phyloP scores from a whole-genome alignment of 1,284 basidiomycete genomes.

The Anthracocystis walkeri region DNA sequence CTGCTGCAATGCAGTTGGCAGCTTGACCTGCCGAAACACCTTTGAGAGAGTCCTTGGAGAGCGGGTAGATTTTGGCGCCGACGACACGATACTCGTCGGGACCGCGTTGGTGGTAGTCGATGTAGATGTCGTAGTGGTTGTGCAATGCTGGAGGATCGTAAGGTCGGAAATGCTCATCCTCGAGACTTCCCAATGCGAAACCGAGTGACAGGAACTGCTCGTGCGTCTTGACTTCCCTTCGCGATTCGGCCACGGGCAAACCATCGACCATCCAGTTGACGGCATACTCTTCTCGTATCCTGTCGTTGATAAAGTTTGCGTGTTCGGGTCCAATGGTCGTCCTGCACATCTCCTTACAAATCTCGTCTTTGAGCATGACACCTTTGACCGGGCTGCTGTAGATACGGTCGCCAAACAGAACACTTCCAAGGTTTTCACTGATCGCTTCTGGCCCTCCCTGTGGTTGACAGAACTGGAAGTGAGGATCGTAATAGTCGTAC shows the following conservation, averaged over 20 bases:
- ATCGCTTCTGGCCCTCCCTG: constrained; percentile 80
- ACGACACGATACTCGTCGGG: constrained; percentile 66
- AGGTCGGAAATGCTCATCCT: constrained; percentile 69
- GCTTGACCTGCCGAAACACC: constrained; percentile 20
- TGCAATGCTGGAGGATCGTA: constrained; percentile 62
- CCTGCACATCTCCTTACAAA: constrained; percentile 83
- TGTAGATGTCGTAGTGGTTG: constrained; percentile 68
- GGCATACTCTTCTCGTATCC: constrained; percentile 91
- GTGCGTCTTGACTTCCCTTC: constrained; percentile 66
- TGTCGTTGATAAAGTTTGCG: constrained; percentile 88
- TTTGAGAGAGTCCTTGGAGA: constrained; percentile 53
- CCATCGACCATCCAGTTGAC: constrained; percentile 96
- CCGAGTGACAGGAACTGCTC: constrained; percentile 74
- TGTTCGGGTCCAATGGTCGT: constrained; percentile 78
- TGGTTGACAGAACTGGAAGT: constrained; percentile 88
- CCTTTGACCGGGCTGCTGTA: constrained; percentile 89
- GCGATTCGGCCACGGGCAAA: constrained; percentile 79
- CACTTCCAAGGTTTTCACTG: constrained; percentile 89
- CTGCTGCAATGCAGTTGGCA: constrained; percentile 51
- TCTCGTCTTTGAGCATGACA: constrained; percentile 78
- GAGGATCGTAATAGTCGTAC: constrained; percentile 84
- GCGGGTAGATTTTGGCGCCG: constrained; percentile 65
- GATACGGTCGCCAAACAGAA: constrained; percentile 95
- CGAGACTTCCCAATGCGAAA: constrained; percentile 68
- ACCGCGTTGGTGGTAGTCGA: constrained; percentile 65